A percentile compares a stretch with the other conserved stretches of the same genome.
Evolutionary conservation across 2,329 filamentous ascomycete species (phyloP).

Genomic region (Aspergillus melleus): DNA sequence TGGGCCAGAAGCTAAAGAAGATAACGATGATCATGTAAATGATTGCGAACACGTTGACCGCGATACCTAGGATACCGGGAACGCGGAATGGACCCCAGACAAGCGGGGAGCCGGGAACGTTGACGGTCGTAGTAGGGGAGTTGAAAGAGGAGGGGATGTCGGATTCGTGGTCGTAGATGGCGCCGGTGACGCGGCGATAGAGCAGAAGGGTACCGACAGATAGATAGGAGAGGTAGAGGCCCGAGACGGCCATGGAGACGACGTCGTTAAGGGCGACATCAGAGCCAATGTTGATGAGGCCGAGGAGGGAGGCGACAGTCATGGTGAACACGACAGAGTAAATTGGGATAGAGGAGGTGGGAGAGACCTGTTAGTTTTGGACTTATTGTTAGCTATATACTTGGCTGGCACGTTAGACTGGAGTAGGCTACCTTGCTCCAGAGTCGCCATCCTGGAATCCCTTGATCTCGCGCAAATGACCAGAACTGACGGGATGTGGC

Average conservation of each 20-base stretch:
- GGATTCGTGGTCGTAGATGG: conserved; percentile 17
- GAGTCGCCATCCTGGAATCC: conserved; percentile 27
- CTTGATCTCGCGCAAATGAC: conserved; percentile 29
- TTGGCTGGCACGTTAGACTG: too few species aligned
- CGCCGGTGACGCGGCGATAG: conserved; percentile 26
- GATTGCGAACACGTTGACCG: conserved; percentile 47
- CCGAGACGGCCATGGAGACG: conserved; percentile 34
- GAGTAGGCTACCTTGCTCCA: conserved; percentile 25
- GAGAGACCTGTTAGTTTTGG: conserved; percentile 19
- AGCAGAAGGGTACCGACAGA: conserved; percentile 27
- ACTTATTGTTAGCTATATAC: not conserved
- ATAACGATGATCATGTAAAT: conserved; percentile 49
- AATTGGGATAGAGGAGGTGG: conserved; percentile 27
- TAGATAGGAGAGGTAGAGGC: conserved; percentile 32
- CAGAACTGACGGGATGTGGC: conserved; percentile 47
- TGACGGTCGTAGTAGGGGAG: conserved; percentile 14
- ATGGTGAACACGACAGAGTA: conserved; percentile 29
- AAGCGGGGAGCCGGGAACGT: conserved; percentile 27
- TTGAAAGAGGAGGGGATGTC: conserved; percentile 8
- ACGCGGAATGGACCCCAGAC: conserved; percentile 33
- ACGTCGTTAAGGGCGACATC: conserved; percentile 34
- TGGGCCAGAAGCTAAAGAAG: conserved; percentile 53
- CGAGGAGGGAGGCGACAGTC: conserved; percentile 28
- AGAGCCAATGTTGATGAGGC: conserved; percentile 36
- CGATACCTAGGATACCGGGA: conserved; percentile 36